These are phyloP conservation scores for Neurospora pannonica DNA, from an alignment of 495 filamentous ascomycete species.

Conservation along the genomic window DNA sequence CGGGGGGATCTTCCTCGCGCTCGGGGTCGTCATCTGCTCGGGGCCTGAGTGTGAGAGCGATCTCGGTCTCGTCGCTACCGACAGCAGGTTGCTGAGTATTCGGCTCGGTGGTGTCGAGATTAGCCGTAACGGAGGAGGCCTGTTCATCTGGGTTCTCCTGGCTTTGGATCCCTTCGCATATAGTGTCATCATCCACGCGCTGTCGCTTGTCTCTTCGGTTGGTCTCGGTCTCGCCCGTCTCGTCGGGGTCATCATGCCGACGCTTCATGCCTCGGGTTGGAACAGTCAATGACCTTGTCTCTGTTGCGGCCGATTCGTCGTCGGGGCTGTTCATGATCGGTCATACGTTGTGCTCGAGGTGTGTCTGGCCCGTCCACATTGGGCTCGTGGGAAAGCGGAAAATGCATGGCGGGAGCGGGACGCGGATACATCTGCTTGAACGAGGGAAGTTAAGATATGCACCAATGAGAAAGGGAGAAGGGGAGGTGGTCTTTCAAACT, in stretches of 20 bases:
- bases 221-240: neutral
- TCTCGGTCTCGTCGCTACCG: neutral
- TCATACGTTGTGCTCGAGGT: neutral
- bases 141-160: neutral
- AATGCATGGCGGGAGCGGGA: neutral
- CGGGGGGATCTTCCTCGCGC: accelerated
- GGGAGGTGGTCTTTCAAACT: neutral
- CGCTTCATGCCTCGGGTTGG: neutral
- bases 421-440: neutral
- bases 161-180: neutral
- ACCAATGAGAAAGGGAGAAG: neutral
- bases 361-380: neutral
- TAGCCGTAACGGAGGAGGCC: neutral
- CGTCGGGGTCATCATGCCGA: neutral
- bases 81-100: neutral
- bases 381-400: neutral
- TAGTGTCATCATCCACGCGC: neutral
- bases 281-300: neutral
- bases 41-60: neutral
- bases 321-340: neutral
- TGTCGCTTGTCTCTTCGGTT: neutral
- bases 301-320: neutral
- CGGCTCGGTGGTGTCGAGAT: neutral
- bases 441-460: neutral
- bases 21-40: neutral